Base-by-base conservation (phyloP, 768 basidiomycete species). In the Hericium coralloides region DNA sequence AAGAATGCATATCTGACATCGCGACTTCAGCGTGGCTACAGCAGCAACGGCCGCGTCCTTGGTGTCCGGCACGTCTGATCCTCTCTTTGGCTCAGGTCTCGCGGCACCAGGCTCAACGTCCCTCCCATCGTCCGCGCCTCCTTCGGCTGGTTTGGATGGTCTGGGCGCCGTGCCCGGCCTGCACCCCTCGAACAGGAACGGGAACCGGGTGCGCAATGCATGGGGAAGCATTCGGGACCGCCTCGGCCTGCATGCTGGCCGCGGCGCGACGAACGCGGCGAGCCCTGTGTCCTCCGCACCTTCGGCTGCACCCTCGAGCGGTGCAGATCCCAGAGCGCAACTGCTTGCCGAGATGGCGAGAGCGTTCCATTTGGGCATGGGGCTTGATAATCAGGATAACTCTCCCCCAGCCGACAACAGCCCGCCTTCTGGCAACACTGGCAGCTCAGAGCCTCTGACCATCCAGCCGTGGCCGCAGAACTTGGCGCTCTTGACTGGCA, bases 11-110 rank as follows among this genome's bases (percentile, higher is more conserved):
- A 49, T 53, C 26, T 31, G 26, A 31, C 26, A 4, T 31, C 8
- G 26, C 26, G 26, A 17, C 18, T 66, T 51, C 60, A 89, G 91
- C 63, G 91, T 92, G 36, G 91, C 91, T 3, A 89, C 91, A n/a
- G 88, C 91, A 10, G 91, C 91, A n/a, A 92, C 90, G 1, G 90
- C 91, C 1, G 89, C 88, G 8, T 92, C 91, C 3, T 77, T 90
- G 26, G 76, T 89, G n/a, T 84, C 85, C 1, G 87, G 87, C 38
- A 80, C 83, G 22, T 81, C 83, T 4, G 80, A 85, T 51, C 78
- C 82, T 12, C 79, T 89, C 47, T 76, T 86, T 55, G 77, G 80
- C 38, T 77, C 84, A 22, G 76, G 79, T 47, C 74, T 84, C 53
- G 72, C 78, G 31, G 69, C 78, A 52, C 38, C 52, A 57, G 49